Conservation (phyloP, 2,329 filamentous ascomycete species). For the Myriangium duriaei region DNA sequence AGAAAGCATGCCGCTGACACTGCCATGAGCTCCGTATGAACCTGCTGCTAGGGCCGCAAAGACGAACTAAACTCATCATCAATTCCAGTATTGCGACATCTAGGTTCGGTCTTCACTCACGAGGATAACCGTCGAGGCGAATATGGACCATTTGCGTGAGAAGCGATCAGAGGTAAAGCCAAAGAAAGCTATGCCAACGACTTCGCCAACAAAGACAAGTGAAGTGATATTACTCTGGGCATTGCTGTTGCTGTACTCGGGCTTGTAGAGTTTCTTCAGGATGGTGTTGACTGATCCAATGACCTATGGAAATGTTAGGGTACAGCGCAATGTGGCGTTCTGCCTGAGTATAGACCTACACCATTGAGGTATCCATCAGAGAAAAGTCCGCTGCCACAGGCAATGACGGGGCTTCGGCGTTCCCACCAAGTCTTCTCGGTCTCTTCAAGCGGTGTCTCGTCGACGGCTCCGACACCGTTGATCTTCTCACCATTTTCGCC, state of each 20-base stretch:
- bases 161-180: slow-evolving; percentile 22
- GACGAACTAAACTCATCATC: slow-evolving; percentile 48
- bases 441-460: not conserved
- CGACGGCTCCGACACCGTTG: not conserved
- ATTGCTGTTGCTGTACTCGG: slow-evolving; percentile 49
- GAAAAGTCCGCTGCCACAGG: slow-evolving; percentile 75
- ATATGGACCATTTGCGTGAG: slow-evolving; percentile 18
- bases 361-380: slow-evolving; percentile 84
- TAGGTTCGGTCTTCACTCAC: no score
- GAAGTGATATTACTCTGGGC: slow-evolving; percentile 60
- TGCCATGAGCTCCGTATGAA: slow-evolving; percentile 52
- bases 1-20: slow-evolving; percentile 52
- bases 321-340: no score
- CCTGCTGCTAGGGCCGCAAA: slow-evolving; percentile 67
- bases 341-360: no score
- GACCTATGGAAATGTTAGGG: no score
- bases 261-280: slow-evolving; percentile 52
- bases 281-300: slow-evolving; percentile 75
- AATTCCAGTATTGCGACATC: no score
- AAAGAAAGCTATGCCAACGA: slow-evolving; percentile 57
- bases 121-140: slow-evolving; percentile 43
- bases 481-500: no score
- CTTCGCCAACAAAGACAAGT: slow-evolving; percentile 77
- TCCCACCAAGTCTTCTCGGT: slow-evolving; percentile 21
- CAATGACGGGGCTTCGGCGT: slow-evolving; percentile 57